Conservation (phyloP, 345 rosid species). For the Theobroma cacao region DNA sequence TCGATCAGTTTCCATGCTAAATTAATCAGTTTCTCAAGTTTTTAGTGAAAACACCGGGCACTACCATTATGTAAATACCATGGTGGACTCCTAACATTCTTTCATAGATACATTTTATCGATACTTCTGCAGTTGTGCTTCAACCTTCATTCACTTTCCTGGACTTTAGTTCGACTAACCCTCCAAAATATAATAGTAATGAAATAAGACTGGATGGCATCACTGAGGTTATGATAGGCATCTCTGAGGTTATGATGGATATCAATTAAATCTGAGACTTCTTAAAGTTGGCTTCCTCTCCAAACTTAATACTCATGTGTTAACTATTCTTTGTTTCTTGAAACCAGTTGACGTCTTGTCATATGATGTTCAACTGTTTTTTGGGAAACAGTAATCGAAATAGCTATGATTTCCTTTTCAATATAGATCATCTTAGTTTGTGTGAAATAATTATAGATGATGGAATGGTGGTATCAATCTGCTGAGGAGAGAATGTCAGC, state of each 20-base stretch:
- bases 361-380: background rate
- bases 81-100: background rate
- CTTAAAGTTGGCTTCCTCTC: background rate
- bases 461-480: slow-evolving; percentile 99
- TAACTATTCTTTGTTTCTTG: background rate
- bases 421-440: background rate
- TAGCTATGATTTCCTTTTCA: background rate
- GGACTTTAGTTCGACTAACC: background rate
- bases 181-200: background rate
- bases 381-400: background rate
- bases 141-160: background rate
- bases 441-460: slow-evolving; percentile 58
- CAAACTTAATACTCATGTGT: background rate
- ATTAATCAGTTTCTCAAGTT: background rate
- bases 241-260: background rate
- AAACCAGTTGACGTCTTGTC: background rate
- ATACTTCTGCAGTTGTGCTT: background rate
- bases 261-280: background rate
- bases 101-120: background rate
- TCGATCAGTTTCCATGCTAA: background rate
- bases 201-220: background rate
- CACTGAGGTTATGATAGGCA: background rate
- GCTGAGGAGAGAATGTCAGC: slow-evolving; percentile 99
- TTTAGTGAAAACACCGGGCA: background rate
- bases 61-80: background rate